Conservation (phyloP, 768 basidiomycete species). For the Lactarius tabidus region DNA sequence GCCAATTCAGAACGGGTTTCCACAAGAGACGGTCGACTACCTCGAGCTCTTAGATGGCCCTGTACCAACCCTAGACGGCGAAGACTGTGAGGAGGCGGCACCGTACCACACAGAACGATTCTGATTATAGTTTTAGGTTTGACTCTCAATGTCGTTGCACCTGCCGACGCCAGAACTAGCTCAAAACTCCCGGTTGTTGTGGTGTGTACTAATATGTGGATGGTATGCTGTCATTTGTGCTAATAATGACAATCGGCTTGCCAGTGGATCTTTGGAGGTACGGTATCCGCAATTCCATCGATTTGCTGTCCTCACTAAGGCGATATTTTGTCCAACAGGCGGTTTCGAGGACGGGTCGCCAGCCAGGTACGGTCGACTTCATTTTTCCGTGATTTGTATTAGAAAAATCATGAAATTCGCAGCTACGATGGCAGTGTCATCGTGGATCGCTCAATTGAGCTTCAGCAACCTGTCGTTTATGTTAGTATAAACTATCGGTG, state of each 20-base stretch:
- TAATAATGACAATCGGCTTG: neutral
- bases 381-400: too few relatives aligned
- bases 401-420: neutral
- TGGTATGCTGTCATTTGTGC: neutral
- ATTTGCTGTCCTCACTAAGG: neutral
- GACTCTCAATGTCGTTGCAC: conserved; percentile 27
- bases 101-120: neutral
- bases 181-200: conserved; percentile 27
- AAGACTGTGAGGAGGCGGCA: conserved; percentile 25
- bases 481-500: conserved; percentile 30
- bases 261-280: conserved; percentile 29
- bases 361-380: neutral
- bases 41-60: neutral
- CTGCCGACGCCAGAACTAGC: neutral
- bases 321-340: neutral
- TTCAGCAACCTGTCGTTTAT: conserved; percentile 27
- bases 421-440: conserved; percentile 13
- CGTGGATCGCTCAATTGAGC: conserved; percentile 26
- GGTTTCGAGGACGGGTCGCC: neutral
- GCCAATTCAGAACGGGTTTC: neutral
- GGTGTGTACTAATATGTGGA: conserved; percentile 15
- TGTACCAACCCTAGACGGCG: neutral
- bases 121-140: conserved; percentile 16
- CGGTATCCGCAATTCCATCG: neutral
- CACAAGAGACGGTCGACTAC: neutral